Percentiles rank a stretch among this genome's conserved stretches.
phyloP scores from a whole-genome alignment of 2,329 filamentous ascomycete genomes.

The Penicillium sp. region DNA sequence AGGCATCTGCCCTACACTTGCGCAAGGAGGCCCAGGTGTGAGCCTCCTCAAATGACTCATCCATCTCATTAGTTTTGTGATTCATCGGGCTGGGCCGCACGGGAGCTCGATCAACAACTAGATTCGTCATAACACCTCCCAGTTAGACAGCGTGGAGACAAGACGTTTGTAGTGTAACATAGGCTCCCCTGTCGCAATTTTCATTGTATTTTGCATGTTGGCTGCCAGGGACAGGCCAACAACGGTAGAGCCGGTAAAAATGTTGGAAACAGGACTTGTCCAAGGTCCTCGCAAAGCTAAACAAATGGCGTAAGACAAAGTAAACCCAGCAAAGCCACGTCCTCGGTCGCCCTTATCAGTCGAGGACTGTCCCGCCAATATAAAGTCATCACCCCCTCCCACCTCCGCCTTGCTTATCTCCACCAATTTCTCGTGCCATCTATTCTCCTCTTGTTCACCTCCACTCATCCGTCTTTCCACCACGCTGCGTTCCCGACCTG shows the following conservation, averaged over 20 bases:
- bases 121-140: slow-evolving; percentile 10
- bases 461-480: not conserved
- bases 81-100: not conserved
- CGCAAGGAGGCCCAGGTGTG: not conserved
- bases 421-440: not conserved
- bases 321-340: not conserved
- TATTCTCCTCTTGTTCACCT: not conserved
- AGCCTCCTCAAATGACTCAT: not conserved
- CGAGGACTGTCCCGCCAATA: slow-evolving; percentile 3
- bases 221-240: not conserved
- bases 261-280: not conserved
- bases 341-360: slow-evolving; percentile 16
- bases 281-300: slow-evolving; percentile 11
- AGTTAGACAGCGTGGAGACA: slow-evolving; percentile 3
- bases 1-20: not conserved
- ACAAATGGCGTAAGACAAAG: slow-evolving; percentile 18
- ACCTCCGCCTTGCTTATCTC: slow-evolving; percentile 14
- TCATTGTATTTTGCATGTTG: not conserved
- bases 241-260: not conserved
- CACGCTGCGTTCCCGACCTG: not conserved
- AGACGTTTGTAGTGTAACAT: slow-evolving; percentile 10
- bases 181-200: not conserved
- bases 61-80: not conserved
- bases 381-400: slow-evolving; percentile 13
- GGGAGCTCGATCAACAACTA: not conserved